Evolutionary conservation across 768 basidiomycete genomes (phyloP), one percentile per base, ranked within the genome.

Genomic region (Dioszegia hungarica): DNA sequence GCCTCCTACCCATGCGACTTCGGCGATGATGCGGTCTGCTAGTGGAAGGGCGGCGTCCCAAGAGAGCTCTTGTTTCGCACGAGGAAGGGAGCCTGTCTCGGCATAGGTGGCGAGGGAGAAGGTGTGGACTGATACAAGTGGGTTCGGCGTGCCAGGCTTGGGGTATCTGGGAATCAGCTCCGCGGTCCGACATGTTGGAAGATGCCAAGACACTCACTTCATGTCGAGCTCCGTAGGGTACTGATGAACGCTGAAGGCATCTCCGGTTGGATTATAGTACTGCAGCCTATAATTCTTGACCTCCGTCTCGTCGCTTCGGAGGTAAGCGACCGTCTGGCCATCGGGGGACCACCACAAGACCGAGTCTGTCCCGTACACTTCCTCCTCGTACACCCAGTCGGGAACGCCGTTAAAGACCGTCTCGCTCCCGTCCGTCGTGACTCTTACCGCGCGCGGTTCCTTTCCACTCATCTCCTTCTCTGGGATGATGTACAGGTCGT

Each of bases 311-410:
- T 99, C 90, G 59, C 90, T 85, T 11, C 82, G 78, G 39, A 97
- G 83, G 80, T 87, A 99, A 0, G 92, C 90, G 40, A 99, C 60
- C 31, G 79, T 77, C 2, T 73, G 63, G 0, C 85, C 84, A 64
- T 86, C 82, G 3, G 93, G 94, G 10, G 88, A 87, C 87, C 89
- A 98, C 91, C 91, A 98, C 4, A 94, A 79, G 0, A 92, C 85
- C 45, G 75, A 84, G 69, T 91, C 83, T 36, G 77, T 70, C 2
- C 81, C 78, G 64, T 91, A 87, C 22, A 97, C 75, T 54, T 76
- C 75, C 51, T 76, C 75, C 50, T 76, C 75, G 46, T 76, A 76
- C 4, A 97, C 94, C 94, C 95, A 98, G 73, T 95, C 91, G 0
- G 91, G 89, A 1, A 95, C 88, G 6, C 95, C 95, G 67, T 97